A percentile compares a stretch with the other conserved stretches of the same genome.
These are phyloP conservation scores for Sugiyamaella boreocaroliniensis DNA, from an alignment of 805 yeast species.

Conservation along the genomic window DNA sequence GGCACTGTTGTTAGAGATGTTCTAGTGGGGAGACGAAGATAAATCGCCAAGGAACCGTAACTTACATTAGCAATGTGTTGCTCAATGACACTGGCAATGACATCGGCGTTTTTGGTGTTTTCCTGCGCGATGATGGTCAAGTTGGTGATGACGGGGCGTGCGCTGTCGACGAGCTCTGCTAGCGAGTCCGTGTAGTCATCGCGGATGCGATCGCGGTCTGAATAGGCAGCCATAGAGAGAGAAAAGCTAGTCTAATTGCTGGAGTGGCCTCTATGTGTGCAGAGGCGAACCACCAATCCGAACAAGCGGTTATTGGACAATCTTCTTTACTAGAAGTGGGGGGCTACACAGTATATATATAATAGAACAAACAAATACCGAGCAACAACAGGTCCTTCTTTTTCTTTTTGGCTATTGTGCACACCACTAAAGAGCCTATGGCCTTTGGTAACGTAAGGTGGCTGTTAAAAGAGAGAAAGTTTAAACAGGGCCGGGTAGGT, in stretches of 20 bases:
- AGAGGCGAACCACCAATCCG: no score
- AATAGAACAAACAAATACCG: not conserved
- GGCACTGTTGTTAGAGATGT: slow-evolving; percentile 36
- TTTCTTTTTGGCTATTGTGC: no score
- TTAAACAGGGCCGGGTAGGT: not conserved
- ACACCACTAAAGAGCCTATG: no score
- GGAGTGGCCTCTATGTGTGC: no score
- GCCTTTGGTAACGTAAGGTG: not conserved
- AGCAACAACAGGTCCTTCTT: no score
- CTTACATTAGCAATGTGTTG: slow-evolving; percentile 57
- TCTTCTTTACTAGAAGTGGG: not conserved
- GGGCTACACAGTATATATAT: not conserved
- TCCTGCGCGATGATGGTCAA: slow-evolving; percentile 84
- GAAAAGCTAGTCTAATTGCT: no score
- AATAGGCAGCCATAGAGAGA: no score
- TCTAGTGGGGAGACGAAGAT: not conserved
- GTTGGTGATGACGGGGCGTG: slow-evolving; percentile 81
- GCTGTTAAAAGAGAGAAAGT: not conserved
- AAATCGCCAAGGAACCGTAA: slow-evolving; percentile 1
- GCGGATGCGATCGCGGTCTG: slow-evolving; percentile 33
- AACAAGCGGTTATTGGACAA: not conserved
- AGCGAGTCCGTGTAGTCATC: slow-evolving; percentile 68
- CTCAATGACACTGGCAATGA: slow-evolving; percentile 69
- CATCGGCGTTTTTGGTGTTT: slow-evolving; percentile 67
- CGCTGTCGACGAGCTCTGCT: slow-evolving; percentile 71